phyloP scores from a whole-genome alignment of 305 asterid species.

The Ruellia speciosa region DNA sequence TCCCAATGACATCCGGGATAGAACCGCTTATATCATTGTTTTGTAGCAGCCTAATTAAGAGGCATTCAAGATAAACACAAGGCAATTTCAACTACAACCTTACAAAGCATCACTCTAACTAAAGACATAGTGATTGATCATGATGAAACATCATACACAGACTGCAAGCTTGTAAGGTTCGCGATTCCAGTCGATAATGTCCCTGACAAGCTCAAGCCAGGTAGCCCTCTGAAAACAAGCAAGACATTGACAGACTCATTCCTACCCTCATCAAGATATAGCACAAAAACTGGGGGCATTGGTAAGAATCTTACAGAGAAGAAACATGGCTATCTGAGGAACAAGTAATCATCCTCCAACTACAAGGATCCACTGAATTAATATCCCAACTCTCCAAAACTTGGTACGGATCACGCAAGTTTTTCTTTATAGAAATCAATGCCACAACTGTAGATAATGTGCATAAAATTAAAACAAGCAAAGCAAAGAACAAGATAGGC shows the following conservation, averaged over 20 bases:
- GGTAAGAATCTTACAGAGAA: constrained; percentile 53
- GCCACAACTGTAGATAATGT: constrained; percentile 71
- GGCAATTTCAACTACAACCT: not conserved
- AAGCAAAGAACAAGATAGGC: no score
- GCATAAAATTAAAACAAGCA: not conserved
- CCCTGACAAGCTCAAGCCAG: constrained; percentile 80
- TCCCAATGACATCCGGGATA: constrained; percentile 65
- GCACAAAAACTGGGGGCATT: not conserved
- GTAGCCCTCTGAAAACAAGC: constrained; percentile 52
- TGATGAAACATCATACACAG: constrained; percentile 49
- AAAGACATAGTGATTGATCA: not conserved
- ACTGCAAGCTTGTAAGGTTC: constrained; percentile 71
- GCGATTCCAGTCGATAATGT: constrained; percentile 74
- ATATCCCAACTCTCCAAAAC: constrained; percentile 87
- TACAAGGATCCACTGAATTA: constrained; percentile 94
- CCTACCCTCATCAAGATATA: not conserved
- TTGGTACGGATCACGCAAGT: constrained; percentile 64
- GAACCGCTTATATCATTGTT: constrained; percentile 74
- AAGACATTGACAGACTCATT: not conserved
- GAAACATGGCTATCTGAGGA: constrained; percentile 74
- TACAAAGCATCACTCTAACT: not conserved
- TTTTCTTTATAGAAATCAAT: constrained; percentile 63
- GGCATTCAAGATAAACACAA: not conserved
- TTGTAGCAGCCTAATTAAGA: constrained; percentile 62
- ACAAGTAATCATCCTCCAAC: constrained; percentile 96